A percentile compares a stretch with the other conserved stretches of the same genome.
Evolutionary conservation across 2,329 filamentous ascomycete species (phyloP).

Genomic region (Rhynchosporium secalis): DNA sequence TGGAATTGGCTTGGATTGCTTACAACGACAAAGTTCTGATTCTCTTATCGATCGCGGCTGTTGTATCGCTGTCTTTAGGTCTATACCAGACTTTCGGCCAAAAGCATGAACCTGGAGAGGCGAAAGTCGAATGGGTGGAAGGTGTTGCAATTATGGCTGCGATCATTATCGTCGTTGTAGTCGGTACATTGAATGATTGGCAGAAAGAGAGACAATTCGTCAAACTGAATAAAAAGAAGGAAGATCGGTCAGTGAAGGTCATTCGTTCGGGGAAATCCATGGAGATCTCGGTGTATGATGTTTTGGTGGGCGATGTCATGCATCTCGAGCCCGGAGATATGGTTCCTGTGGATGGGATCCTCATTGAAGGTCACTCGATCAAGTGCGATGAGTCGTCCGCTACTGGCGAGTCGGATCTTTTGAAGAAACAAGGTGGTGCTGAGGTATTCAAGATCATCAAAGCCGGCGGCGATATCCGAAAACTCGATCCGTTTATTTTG

Average conservation of each 20-base stretch:
- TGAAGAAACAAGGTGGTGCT: constrained; percentile 62
- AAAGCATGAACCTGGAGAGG: constrained; percentile 43
- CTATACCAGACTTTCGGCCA: constrained; percentile 67
- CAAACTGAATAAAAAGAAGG: constrained; percentile 58
- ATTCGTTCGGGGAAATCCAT: constrained; percentile 65
- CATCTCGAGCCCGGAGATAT: constrained; percentile 69
- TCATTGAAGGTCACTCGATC: constrained; percentile 64
- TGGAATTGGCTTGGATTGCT: constrained; percentile 69
- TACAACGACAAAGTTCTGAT: constrained; percentile 78
- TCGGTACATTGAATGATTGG: constrained; percentile 70
- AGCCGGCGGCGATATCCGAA: constrained; percentile 51
- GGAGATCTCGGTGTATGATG: constrained; percentile 64
- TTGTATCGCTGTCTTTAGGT: constrained; percentile 69
- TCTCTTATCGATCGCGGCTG: constrained; percentile 64
- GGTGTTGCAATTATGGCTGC: constrained; percentile 74
- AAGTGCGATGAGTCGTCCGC: constrained; percentile 74
- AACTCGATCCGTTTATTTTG: constrained; percentile 74
- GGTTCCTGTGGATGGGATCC: constrained; percentile 69
- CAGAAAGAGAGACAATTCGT: constrained; percentile 73
- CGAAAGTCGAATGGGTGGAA: constrained; percentile 72
- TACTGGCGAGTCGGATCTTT: constrained; percentile 71
- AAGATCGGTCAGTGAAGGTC: constrained; percentile 64
- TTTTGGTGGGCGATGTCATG: constrained; percentile 69
- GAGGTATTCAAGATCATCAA: constrained; percentile 64
- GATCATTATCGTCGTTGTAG: constrained; percentile 71